Base-by-base conservation (phyloP, 495 filamentous ascomycete genomes). In the Trichocladium uniseriatum region DNA sequence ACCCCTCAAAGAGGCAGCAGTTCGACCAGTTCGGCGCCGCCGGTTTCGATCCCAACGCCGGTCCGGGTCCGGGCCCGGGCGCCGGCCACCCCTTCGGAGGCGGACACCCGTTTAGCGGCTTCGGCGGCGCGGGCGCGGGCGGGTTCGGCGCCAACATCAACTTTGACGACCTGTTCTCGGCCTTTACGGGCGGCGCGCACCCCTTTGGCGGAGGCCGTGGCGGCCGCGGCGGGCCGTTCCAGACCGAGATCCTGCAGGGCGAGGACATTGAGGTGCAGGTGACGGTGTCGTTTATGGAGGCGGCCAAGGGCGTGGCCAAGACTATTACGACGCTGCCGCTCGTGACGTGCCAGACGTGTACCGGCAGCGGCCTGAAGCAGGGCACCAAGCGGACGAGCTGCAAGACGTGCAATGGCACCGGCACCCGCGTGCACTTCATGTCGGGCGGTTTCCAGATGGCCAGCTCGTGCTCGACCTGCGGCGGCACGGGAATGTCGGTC, bases 361-460 rank as follows among this genome's bases (percentile, higher is more conserved):
- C 66, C 14, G 92, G 92, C 37, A 83, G 72, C 58, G 92, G 92
- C 10, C 39, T 98, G 70, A 96, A 95, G 70, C 65, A 80, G 37
- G 89, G 90, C 2, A 75, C 83, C 14, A 79, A 82, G 59, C 72
- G 80, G 51, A 73, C 79, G 9, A 72, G 79, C 51, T 98, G 92
- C 69, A 79, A 79, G 55, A 73, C 75, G 28, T 98, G 92, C 67
- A 82, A 82, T 45, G 92, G 92, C 5, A 87, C 89, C 10, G 92
- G 92, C 40, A 85, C 85, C 28, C 77, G 84, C 51, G 82, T 95
- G 16, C 87, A 94, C 66, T 79, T 88, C 59, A 83, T 95, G 76
- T 79, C 86, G 57, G 89, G 87, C 28, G 90, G 89, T 14, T 97
- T 98, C 71, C 91, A 96, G 69, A 88, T 98, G 79, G 85, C 84